Evolutionary conservation across 2,329 filamentous ascomycete species (phyloP), one percentile per base, ranked within the genome.

Genomic region (Madurella fahalii): DNA sequence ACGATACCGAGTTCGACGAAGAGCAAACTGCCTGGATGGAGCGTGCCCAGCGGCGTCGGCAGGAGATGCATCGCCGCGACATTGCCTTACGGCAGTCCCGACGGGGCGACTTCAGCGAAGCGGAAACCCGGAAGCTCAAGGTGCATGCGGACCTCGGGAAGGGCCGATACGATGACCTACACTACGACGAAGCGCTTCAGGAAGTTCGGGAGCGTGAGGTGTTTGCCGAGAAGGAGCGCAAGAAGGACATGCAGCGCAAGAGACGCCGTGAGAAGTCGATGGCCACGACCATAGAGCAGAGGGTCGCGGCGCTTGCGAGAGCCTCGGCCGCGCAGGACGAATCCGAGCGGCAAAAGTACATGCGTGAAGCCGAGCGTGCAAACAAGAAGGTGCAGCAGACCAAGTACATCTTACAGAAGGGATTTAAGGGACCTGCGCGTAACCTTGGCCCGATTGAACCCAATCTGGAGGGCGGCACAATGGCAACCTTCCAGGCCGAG

Each of bases 181-280:
- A 94, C 68, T 92, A 91, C 67, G 83, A 89, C 16, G 85, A 88
- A 40, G 93, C 94, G 1, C 81, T 93, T 56, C 83, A 88, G 50
- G 87, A 96, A 64, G 93, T 97, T 2, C 89, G 94, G 62, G 87
- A 91, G 58, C 90, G 90, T 61, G 93, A 96, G 69, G 79, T 96
- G 8, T 87, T 88, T 57, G 91, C 93, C 58, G 94, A 99, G 72
- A 99, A 99, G 74, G 94, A 99, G 73, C 90, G 94, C 61, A 99
- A 99, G 77, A 99, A 99, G 76, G 94, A 99, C 68, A 97, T 99
- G 90, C 94, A 99, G 70, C 88, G 94, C 60, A 99, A 97, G 76
- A 84, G 94, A 57, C 86, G 94, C 42, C 87, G 94, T 16, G 93
- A 97, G 70, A 96, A 96, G 75, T 95, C 93, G 4, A 91, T 96